Conservation (phyloP, 2,329 filamentous ascomycete species). For the Knufia petricola region DNA sequence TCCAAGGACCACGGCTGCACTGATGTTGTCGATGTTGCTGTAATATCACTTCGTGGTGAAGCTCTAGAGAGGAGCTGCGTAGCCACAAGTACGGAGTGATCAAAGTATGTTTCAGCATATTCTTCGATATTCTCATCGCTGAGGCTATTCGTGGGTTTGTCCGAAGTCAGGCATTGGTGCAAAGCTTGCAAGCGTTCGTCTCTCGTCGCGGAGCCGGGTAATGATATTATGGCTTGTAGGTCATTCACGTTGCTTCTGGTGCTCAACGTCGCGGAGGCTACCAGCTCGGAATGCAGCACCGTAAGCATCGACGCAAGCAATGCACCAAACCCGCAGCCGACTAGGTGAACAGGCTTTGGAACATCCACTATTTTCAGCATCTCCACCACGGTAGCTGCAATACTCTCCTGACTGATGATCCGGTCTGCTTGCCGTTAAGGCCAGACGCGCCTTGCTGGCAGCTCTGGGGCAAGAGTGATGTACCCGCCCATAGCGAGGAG, state of each 20-base stretch:
- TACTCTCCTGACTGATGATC: too few relatives aligned
- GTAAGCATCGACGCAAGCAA: background rate
- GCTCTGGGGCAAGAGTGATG: background rate
- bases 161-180: background rate
- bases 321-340: background rate
- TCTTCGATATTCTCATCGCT: conserved; percentile 1
- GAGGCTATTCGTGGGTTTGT: background rate
- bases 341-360: background rate
- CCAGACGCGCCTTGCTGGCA: background rate
- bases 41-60: background rate
- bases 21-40: background rate
- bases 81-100: background rate
- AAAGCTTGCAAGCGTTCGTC: background rate
- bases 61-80: background rate
- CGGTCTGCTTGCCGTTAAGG: background rate
- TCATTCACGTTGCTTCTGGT: background rate
- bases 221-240: background rate
- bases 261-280: background rate
- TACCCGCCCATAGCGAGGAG: conserved; percentile 1
- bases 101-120: background rate
- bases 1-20: background rate
- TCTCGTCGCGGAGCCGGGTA: background rate
- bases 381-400: background rate
- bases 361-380: background rate
- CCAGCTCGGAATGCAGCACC: background rate